Evolutionary conservation across 352 stramenopile genomes (phyloP), one percentile per base, ranked within the genome.

Genomic region (Globisporangium barbulae): DNA sequence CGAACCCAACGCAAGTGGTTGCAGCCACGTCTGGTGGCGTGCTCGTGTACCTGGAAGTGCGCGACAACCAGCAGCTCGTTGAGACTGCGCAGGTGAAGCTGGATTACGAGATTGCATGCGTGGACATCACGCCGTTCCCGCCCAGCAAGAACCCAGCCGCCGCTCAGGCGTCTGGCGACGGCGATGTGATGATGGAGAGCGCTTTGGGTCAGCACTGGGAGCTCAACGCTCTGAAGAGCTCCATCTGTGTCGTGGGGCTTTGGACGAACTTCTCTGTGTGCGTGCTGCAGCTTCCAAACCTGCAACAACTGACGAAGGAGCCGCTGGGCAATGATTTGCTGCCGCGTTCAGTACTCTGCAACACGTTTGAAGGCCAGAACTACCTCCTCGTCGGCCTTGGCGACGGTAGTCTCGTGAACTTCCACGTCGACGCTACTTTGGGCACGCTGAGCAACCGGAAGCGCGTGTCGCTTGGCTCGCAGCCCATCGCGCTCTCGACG

Each of bases 301-400:
- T 98, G 5, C 72, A 76, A 42, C 81, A 80, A 44, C 52, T 90
- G 22, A 75, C 69, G n/a, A 88, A 83, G 12, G 79, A 93, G 55
- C 74, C 75, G 4, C 73, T 96, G 7, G 87, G 87, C 50, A 91
- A 87, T 53, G 85, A 95, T 53, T 53, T 94, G 19, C 78, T 98
- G 52, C 88, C 91, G 1, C 83, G 94, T 41, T 97, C 89, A 7
- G 83, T 98, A 25, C 67, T 98, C 28, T 89, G 90, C 68, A 92
- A 92, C 56, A 89, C 84, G 9, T 93, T 95, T 52, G 90, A 96
- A 55, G 75, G 71, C 30, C 72, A 90, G 44, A 68, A 95, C 65
- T 98, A 98, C 65, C 64, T 99, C 22, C 83, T 99, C 28, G 91
- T 99, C 15, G 97, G 97, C 54, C 79, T 99, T n/a, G 97, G 97